Percentiles rank a stretch among this genome's conserved stretches.
Evolutionary conservation across 768 basidiomycete genomes (phyloP).

Genomic region (Suillus sp.): DNA sequence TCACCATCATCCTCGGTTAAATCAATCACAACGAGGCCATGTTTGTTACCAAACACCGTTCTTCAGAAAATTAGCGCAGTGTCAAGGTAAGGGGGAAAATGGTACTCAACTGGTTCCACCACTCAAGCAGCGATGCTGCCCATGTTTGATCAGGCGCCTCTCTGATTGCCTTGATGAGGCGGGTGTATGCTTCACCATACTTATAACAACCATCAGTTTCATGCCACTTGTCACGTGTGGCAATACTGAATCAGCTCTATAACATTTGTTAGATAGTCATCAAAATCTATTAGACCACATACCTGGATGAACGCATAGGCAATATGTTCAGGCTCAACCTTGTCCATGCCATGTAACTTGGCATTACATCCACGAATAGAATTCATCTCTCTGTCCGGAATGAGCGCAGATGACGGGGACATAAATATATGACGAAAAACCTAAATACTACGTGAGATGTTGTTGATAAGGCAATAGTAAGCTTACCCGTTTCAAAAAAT

Average conservation of each 20-base stretch:
- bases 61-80: background rate
- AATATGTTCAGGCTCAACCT: constrained; percentile 13
- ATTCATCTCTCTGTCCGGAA: background rate
- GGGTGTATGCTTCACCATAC: constrained; percentile 9
- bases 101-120: background rate
- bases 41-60: background rate
- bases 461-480: background rate
- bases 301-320: constrained; percentile 8
- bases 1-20: background rate
- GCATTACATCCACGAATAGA: background rate
- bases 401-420: background rate
- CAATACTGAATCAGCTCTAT: constrained; percentile 4
- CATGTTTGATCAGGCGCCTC: background rate
- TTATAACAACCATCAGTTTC: constrained; percentile 10
- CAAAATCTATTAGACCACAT: background rate
- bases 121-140: background rate
- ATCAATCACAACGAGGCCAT: background rate
- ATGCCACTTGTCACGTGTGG: constrained; percentile 3
- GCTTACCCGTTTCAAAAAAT: constrained; percentile 3
- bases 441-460: background rate
- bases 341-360: constrained; percentile 6
- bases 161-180: background rate
- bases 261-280: background rate
- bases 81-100: background rate
- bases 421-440: background rate